These are phyloP conservation scores for Pseudozyma pruni DNA, from an alignment of 1,284 basidiomycete genomes.

Conservation along the genomic window DNA sequence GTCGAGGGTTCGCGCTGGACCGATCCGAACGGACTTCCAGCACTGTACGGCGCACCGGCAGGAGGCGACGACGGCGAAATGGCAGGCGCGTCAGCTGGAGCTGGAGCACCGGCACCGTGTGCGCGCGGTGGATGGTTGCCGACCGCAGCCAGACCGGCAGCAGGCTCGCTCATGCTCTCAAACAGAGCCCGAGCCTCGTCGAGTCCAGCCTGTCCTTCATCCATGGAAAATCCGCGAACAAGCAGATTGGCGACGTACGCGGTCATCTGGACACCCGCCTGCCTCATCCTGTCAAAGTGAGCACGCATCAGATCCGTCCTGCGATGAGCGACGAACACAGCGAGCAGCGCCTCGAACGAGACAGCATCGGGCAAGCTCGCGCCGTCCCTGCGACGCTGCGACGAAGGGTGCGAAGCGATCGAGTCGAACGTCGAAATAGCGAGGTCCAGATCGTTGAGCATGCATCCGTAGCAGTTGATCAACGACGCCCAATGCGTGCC, in stretches of 20 bases:
- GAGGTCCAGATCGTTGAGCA: conserved; percentile 79
- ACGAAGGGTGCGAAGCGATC: conserved; percentile 72
- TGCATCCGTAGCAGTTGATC: conserved; percentile 89
- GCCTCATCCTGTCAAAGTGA: conserved; percentile 76
- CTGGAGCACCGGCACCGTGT: conserved; percentile 69
- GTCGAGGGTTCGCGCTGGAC: conserved; percentile 90
- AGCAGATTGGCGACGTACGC: conserved; percentile 94
- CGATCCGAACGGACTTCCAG: conserved; percentile 70
- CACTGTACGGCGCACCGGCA: background rate
- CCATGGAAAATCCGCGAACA: conserved; percentile 78
- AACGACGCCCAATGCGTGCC: conserved; percentile 91
- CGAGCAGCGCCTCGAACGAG: conserved; percentile 89
- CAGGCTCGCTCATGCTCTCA: conserved; percentile 85
- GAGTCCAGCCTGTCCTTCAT: conserved; percentile 75
- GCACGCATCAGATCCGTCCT: conserved; percentile 81
- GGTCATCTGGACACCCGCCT: conserved; percentile 82
- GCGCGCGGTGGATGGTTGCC: conserved; percentile 79
- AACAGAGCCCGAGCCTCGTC: conserved; percentile 73
- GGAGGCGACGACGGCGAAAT: background rate
- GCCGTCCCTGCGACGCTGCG: conserved; percentile 52
- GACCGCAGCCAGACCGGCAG: conserved; percentile 85
- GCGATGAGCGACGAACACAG: conserved; percentile 82
- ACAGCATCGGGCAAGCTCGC: conserved; percentile 78
- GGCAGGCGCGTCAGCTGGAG: conserved; percentile 6
- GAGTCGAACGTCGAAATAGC: conserved; percentile 83